Base-by-base conservation (phyloP, 164 flowering plant species). In the Nelumbo lutea region DNA sequence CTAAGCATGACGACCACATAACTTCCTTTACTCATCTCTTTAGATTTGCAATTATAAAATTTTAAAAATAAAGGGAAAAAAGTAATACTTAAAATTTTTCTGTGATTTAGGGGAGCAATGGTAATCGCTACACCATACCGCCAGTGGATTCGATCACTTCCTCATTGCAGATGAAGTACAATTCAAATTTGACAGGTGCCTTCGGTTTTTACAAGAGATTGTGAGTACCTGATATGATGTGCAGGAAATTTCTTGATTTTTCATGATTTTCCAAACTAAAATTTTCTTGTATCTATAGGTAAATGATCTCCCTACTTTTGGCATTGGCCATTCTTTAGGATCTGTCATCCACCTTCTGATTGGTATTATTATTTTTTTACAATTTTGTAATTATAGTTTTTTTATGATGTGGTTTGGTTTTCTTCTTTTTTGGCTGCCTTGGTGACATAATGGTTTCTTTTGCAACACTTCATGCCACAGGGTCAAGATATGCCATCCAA, bases 131-230 rank as follows among this genome's bases (percentile, higher is more conserved):
- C 98, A 59, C 98, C 98, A 57, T 94, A 85, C n/a, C 80, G 85
- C 97, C 64, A 90, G 98, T 78, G 98, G 98, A 66, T 91, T 94
- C 69, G 98, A 94, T 81, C 87, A 91, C 80, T 90, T 94, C 84
- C 75, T 73, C 72, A 94, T 94, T 77, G 95, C 98, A 53, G 97
- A 94, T 81, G 97, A 94, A 79, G 97, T 85, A 62, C 98, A 94
- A 68, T 90, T 88, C 75, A 94, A 94, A 79, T 91, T 85, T 75
- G 98, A 94, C 74, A 77, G 97, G 77, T 90, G 97, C 72, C 69
- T 83, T 72, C 86, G 97, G 48, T 79, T 59, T 76, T 81, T 94
- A 42, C 82, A 83, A 51, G 94, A 86, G 69, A 77, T 78, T 40
- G 98, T 90, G 74, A 80, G 93, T 84, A 39, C 46, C 43, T 46